A percentile compares a stretch with the other conserved stretches of the same genome.
Conservation (phyloP, 257 asterid genomes). For the Solanum pimpinellifolium region DNA sequence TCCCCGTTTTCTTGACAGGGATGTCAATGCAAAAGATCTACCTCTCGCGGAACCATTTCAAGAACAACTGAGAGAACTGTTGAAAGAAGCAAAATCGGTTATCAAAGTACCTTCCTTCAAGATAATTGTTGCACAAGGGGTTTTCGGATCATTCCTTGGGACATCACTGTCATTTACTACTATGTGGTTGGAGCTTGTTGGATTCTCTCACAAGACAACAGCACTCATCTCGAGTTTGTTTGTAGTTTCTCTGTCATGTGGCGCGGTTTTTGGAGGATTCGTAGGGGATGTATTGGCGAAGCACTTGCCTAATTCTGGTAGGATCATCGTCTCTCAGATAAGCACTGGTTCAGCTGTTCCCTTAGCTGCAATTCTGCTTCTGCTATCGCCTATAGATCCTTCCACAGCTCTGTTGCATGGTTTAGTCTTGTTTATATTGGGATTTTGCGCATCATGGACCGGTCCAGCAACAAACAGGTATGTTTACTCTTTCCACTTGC, state of each 20-base stretch:
- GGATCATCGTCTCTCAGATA: conserved; percentile 65
- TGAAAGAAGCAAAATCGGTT: conserved; percentile 62
- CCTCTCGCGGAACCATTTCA: background rate
- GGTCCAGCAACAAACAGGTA: background rate
- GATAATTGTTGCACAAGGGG: conserved; percentile 4
- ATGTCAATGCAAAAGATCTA: conserved; percentile 21
- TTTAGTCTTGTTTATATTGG: too few species aligned
- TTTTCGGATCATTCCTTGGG: conserved; percentile 4
- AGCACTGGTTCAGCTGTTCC: conserved; percentile 82
- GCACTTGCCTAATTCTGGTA: conserved; percentile 58
- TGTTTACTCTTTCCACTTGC: background rate
- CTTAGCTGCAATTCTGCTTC: conserved; percentile 56
- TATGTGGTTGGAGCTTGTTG: conserved; percentile 9
- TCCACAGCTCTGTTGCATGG: too few species aligned
- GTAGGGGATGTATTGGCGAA: conserved; percentile 63
- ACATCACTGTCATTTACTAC: background rate
- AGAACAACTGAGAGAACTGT: background rate
- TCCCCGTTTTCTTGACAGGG: conserved; percentile 39
- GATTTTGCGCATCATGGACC: too few species aligned
- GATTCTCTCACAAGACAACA: conserved; percentile 45
- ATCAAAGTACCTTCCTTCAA: background rate
- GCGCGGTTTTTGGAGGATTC: conserved; percentile 69
- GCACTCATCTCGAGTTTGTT: conserved; percentile 49
- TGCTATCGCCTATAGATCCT: conserved; percentile 12
- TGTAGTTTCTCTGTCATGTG: conserved; percentile 43